Evolutionary conservation across 129 eudicot genomes (phyloP), one percentile per base, ranked within the genome.

Genomic region (Sambucus nigra): DNA sequence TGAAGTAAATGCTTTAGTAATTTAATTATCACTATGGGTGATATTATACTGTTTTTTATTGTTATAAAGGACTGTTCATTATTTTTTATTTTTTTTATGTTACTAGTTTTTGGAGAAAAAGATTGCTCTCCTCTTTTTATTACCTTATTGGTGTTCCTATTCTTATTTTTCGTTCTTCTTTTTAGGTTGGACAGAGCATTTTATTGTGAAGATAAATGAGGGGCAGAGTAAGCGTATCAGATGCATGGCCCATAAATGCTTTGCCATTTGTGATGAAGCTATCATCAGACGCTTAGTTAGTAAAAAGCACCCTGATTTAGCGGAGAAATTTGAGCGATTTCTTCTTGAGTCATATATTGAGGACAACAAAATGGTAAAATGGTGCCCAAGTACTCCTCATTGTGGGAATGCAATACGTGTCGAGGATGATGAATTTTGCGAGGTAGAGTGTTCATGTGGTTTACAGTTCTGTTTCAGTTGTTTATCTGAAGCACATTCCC

Each of bases 341-440:
- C 84, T 88, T 51, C 84, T 88, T 0, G 96, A 88, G 66, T 88
- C 96, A 0, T 88, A 88, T 58, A 83, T 88, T 2, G 96, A 83
- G 69, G 96, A 88, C 69, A 83, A 88, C 74, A 80, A 78, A 59
- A 88, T 72, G 96, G 96, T 88, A 19, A 88, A 88, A 64, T 88
- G 96, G 96, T 88, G 96, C 71, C 96, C 94, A 7, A 88, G 96
- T 68, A 62, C 71, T 31, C 96, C 96, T 32, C 96, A 83, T 56
- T 88, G 96, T 31, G 96, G 96, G 65, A 88, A 83, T 33, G 96
- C 96, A 24, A 88, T 88, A 27, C 86, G 96, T 29, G 94, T 88
- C 0, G 96, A 83, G 47, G 85, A 74, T 57, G 96, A 83, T 54
- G 94, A 83, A 55, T 77, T 88, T 64, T 83, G 94, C 59, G 96